Conservation (phyloP, 164 flowering plant species). For the Akebia trifoliata region DNA sequence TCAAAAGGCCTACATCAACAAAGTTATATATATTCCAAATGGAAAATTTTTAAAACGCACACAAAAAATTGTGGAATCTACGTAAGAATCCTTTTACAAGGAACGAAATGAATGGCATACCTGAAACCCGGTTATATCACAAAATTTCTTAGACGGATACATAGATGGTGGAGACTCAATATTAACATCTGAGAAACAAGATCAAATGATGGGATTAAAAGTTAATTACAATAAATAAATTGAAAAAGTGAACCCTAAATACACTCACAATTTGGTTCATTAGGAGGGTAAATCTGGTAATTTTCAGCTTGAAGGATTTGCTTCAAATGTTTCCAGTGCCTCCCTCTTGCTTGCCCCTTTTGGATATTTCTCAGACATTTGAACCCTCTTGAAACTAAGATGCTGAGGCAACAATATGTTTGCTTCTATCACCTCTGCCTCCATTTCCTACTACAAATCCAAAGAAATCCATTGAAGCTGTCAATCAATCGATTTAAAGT, state of each 20-base stretch:
- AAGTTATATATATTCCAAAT: no score
- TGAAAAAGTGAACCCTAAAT: background rate
- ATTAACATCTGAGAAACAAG: slow-evolving; percentile 57
- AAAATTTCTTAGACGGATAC: slow-evolving; percentile 67
- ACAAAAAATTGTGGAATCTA: no score
- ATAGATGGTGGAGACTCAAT: slow-evolving; percentile 82
- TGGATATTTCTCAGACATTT: slow-evolving; percentile 80
- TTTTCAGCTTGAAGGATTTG: slow-evolving; percentile 90
- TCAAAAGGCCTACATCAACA: no score
- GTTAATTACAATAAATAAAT: background rate
- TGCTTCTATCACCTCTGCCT: slow-evolving; percentile 67
- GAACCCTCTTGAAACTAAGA: slow-evolving; percentile 72
- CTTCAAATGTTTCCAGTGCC: slow-evolving; percentile 94
- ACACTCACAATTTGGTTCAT: slow-evolving; percentile 76
- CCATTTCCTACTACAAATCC: slow-evolving; percentile 43
- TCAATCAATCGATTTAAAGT: no score
- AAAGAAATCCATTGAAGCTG: no score
- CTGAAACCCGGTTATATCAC: slow-evolving; percentile 87
- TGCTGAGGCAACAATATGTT: slow-evolving; percentile 71
- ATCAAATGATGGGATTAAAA: background rate
- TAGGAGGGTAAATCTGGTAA: slow-evolving; percentile 56
- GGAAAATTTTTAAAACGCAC: no score
- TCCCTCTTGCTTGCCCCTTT: slow-evolving; percentile 77
- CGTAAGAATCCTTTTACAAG: no score
- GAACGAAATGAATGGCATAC: slow-evolving; percentile 26